phyloP scores from a whole-genome alignment of 2,329 filamentous ascomycete species.

The Exophiala oligosperma region DNA sequence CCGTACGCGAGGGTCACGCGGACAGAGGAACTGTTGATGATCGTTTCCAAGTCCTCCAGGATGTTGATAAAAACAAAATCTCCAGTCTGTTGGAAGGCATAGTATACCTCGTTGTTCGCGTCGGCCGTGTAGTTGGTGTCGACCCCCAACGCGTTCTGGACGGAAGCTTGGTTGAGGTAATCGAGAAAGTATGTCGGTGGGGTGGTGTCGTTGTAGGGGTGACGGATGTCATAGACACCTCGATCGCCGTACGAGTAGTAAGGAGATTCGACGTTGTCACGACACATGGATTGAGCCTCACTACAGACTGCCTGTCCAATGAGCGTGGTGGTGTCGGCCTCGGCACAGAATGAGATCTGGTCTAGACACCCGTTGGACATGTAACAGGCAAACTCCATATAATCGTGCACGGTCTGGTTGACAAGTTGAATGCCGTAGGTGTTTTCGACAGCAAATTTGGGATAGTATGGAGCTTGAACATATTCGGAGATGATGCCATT shows the following conservation, averaged over 20 bases:
- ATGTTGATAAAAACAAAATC: slow-evolving; percentile 66
- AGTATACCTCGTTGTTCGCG: slow-evolving; percentile 44
- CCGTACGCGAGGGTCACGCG: slow-evolving; percentile 72
- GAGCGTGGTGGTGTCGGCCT: slow-evolving; percentile 59
- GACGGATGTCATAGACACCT: slow-evolving; percentile 63
- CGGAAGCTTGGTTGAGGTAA: slow-evolving; percentile 60
- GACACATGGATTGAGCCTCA: slow-evolving; percentile 57
- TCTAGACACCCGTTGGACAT: slow-evolving; percentile 63
- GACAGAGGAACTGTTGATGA: slow-evolving; percentile 61
- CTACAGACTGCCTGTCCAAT: slow-evolving; percentile 53
- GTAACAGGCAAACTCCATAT: slow-evolving; percentile 57
- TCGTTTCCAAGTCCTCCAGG: slow-evolving; percentile 58
- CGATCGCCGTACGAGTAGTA: slow-evolving; percentile 58
- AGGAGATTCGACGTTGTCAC: slow-evolving; percentile 56
- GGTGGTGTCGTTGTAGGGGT: slow-evolving; percentile 59
- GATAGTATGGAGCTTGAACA: slow-evolving; percentile 52
- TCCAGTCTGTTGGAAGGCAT: slow-evolving; percentile 53
- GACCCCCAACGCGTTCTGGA: slow-evolving; percentile 61
- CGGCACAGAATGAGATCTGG: slow-evolving; percentile 66
- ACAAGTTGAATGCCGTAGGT: slow-evolving; percentile 56
- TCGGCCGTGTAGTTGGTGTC: slow-evolving; percentile 57
- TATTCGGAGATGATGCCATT: slow-evolving; percentile 58
- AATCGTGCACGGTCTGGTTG: slow-evolving; percentile 61
- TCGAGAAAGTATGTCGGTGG: slow-evolving; percentile 60
- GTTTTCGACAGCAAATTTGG: slow-evolving; percentile 56